Conservation (phyloP, 345 rosid species). For the Salix arbutifolia region DNA sequence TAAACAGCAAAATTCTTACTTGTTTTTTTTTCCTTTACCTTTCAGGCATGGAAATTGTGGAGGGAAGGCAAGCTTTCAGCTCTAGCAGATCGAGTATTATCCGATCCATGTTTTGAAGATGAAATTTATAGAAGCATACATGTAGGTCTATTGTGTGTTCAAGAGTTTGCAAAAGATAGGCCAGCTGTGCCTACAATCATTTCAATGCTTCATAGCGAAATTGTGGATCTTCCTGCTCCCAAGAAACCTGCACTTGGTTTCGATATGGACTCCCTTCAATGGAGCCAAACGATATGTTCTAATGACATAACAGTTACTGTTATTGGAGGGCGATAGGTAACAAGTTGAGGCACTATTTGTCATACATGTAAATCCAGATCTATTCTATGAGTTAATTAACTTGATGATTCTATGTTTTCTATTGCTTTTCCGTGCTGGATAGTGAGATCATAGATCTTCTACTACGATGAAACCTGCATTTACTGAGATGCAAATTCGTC, state of each 20-base stretch:
- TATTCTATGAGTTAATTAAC: no score
- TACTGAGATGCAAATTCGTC: no score
- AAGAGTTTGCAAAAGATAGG: constrained; percentile 9
- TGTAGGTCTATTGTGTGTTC: constrained; percentile 18
- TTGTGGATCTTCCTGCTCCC: constrained; percentile 9
- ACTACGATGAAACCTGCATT: no score
- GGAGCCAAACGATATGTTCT: neutral
- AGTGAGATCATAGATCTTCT: no score
- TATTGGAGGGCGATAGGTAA: neutral
- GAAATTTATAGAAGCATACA: constrained; percentile 15
- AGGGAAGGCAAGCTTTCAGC: neutral
- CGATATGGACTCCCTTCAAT: neutral
- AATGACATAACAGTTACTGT: neutral
- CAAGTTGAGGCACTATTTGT: neutral
- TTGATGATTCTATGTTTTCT: no score
- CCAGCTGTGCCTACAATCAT: constrained; percentile 1
- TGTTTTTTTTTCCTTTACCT: neutral
- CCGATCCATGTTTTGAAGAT: neutral
- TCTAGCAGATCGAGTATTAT: neutral
- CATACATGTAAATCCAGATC: no score
- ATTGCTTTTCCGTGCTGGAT: no score
- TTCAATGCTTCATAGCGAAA: constrained; percentile 15
- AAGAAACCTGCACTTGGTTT: constrained; percentile 2
- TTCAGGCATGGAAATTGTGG: constrained; percentile 22
- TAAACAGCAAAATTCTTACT: neutral